Evolutionary conservation across 106 monocot species (phyloP), one percentile per base, ranked within the genome.

Genomic region (Dendrobium nobile): DNA sequence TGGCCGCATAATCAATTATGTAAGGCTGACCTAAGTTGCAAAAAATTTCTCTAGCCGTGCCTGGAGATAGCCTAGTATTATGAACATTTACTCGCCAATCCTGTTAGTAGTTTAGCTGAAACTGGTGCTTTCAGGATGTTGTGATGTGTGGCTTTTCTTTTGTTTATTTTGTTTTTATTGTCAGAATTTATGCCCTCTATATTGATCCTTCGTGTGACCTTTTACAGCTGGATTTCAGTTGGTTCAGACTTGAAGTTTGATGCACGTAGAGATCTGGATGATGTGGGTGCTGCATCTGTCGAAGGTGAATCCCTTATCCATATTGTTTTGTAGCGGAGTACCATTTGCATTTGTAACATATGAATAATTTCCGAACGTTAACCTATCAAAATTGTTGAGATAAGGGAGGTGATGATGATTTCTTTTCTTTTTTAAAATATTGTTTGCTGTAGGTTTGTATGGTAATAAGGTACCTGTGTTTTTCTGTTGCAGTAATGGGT

Each of bases 251-350:
- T 99, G 42, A 99, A 99, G 80, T 99, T 88, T 87, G 98, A 99
- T 91, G 95, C 98, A 61, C 89, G 98, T 19, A 99, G 98, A 83
- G 98, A 99, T 87, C 82, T 99, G 54, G 98, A 99, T 90, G 98
- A 99, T 86, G 98, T 95, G 41, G 98, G 98, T 82, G 95, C 98
- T 43, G 82, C 77, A 44, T 82, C 75, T 82, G 78, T 99, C 64
- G 89, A 91, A 93, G 98, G 98, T 99, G 26, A 76, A 76, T 47
- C 19, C 13, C 10, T 76, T 76, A 51, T 26, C 24, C 48, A 48
- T 37, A 37, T 70, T 37, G 37, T 26, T 15, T 70, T 37, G 70
- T 16, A 26, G 58, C 9, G 37, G 37, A 13, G 3, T 64, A 64
- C 3, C 67, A 18, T 73, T 16, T n/a, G 74, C 74, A 33, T 70